These are phyloP conservation scores for Polygonum maritimum DNA, from an alignment of 148 eudicot species.

Conservation along the genomic window DNA sequence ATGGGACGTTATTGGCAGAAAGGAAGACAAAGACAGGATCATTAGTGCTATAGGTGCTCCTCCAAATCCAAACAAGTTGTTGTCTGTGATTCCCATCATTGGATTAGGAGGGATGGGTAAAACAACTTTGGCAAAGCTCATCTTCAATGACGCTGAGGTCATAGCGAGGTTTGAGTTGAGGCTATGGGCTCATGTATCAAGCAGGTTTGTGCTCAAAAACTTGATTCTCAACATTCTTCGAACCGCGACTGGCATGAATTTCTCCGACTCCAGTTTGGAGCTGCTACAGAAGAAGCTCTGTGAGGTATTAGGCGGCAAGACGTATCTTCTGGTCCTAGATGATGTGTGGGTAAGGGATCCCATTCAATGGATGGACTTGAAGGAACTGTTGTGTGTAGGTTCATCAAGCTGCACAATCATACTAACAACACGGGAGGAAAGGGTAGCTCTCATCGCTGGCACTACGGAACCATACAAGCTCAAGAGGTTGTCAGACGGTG, in stretches of 20 bases:
- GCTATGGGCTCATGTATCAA: conserved; percentile 4
- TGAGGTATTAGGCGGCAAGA: not conserved
- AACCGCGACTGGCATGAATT: not conserved
- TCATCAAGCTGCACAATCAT: conserved; percentile 12
- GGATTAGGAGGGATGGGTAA: not conserved
- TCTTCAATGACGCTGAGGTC: not conserved
- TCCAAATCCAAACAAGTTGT: not conserved
- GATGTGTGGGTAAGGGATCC: conserved; percentile 1
- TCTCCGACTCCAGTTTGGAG: not conserved
- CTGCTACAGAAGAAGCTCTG: not conserved
- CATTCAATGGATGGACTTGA: not conserved
- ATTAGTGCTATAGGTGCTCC: not conserved
- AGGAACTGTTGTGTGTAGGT: not conserved
- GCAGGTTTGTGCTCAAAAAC: not conserved
- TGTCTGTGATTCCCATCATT: not conserved
- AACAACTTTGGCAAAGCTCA: not conserved
- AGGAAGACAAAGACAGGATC: not conserved
- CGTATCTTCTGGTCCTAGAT: not conserved
- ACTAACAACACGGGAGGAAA: conserved; percentile 19
- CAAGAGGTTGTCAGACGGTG: conserved; percentile 5
- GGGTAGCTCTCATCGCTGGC: conserved; percentile 2
- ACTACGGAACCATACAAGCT: not conserved
- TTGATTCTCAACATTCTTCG: not conserved
- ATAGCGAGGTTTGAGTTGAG: not conserved
- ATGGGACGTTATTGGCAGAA: not conserved